A percentile compares a stretch with the other conserved stretches of the same genome.
Evolutionary conservation across 371 early-diverging fungal genomes (phyloP).

Genomic region (Dinochytrium kinnereticum): DNA sequence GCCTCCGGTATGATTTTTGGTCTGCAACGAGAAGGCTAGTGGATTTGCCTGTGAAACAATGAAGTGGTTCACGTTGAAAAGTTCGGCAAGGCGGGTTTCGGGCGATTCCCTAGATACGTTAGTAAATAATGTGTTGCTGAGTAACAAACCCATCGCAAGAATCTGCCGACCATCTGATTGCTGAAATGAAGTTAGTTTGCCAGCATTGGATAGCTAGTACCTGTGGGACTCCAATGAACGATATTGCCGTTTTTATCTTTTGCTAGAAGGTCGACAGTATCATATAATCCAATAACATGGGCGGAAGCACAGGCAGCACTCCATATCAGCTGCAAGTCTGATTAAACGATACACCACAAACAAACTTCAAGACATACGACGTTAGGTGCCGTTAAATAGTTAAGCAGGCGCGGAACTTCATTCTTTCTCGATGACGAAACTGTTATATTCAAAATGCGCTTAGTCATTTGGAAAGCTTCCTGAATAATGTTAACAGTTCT

Average conservation of each 20-base stretch:
- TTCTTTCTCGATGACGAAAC: constrained; percentile 71
- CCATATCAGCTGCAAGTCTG: constrained; percentile 32
- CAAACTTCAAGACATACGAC: constrained; percentile 25
- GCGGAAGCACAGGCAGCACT: constrained; percentile 63
- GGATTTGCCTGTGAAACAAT: constrained; percentile 70
- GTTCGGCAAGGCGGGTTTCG: constrained; percentile 71
- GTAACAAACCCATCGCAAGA: constrained; percentile 40
- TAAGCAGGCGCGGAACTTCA: constrained; percentile 79
- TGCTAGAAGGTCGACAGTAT: constrained; percentile 65
- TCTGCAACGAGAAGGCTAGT: constrained; percentile 3
- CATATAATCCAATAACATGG: constrained; percentile 70
- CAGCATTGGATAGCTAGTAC: constrained; percentile 34
- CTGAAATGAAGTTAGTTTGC: background rate
- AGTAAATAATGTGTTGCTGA: background rate
- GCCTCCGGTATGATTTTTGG: constrained; percentile 23
- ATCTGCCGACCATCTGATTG: constrained; percentile 65
- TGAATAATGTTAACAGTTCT: constrained; percentile 58
- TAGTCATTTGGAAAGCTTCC: constrained; percentile 52
- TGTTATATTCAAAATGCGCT: constrained; percentile 71
- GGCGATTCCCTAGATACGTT: constrained; percentile 54
- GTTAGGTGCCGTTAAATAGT: constrained; percentile 71
- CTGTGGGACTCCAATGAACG: constrained; percentile 70
- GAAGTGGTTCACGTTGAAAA: constrained; percentile 84
- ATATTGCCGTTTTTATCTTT: constrained; percentile 72
- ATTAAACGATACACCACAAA: background rate